phyloP scores from a whole-genome alignment of 2,329 filamentous ascomycete genomes.

The Atkinsonella hypoxylon region DNA sequence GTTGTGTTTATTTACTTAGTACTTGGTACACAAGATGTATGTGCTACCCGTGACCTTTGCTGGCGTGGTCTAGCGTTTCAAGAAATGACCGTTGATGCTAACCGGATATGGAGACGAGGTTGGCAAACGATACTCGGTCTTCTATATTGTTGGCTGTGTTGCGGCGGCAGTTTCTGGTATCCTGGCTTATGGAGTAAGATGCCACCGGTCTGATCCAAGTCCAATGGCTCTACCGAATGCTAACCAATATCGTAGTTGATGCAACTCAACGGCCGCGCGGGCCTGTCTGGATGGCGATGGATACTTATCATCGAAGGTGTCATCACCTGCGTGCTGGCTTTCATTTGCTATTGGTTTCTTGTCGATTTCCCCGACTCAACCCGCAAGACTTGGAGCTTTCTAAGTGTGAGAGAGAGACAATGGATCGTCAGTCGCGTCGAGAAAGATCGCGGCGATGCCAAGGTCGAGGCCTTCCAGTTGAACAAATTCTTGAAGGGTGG shows the following conservation, averaged over 20 bases:
- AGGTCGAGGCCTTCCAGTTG: conserved; percentile 39
- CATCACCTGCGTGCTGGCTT: conserved; percentile 41
- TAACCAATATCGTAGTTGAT: conserved; percentile 31
- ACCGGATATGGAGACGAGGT: conserved; percentile 40
- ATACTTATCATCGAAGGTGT: conserved; percentile 48
- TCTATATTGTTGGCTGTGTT: conserved; percentile 57
- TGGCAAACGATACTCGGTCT: conserved; percentile 55
- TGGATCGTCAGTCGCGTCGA: conserved; percentile 44
- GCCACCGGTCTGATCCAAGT: not conserved
- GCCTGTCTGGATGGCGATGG: conserved; percentile 52
- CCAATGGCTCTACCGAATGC: not conserved
- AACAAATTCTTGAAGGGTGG: conserved; percentile 33
- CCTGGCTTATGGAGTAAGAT: conserved; percentile 49
- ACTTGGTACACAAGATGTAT: conserved; percentile 60
- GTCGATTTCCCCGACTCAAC: conserved; percentile 52
- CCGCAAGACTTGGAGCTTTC: conserved; percentile 39
- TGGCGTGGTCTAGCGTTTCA: not conserved
- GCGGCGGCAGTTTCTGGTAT: conserved; percentile 57
- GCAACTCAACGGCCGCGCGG: conserved; percentile 46
- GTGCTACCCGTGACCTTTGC: conserved; percentile 10
- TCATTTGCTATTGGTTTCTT: conserved; percentile 42
- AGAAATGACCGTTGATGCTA: not conserved
- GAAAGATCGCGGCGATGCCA: conserved; percentile 44
- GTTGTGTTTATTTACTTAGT: conserved; percentile 58
- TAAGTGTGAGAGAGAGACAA: conserved; percentile 36